Evolutionary conservation across 2,329 filamentous ascomycete genomes (phyloP), one percentile per base, ranked within the genome.

Genomic region (Calonectria multiphialidica): DNA sequence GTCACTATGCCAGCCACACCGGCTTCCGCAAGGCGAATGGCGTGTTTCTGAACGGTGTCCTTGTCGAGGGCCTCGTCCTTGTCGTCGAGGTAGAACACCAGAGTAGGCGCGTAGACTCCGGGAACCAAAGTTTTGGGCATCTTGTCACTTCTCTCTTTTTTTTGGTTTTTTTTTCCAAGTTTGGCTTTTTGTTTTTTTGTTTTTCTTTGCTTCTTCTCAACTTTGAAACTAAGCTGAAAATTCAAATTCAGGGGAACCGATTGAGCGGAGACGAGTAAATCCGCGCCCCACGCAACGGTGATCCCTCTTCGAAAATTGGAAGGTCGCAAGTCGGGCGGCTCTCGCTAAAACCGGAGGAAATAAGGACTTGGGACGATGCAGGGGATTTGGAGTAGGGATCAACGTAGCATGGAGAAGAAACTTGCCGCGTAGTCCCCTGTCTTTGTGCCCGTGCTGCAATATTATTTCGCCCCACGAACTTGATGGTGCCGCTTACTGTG

Each of bases 1-100:
- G 93, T 93, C 50, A 97, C 94, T 35, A 98, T 89, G 44, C 95
- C 95, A 53, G 92, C 94, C 12, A 98, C 90, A 7, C 95, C 95
- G 70, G 91, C 93, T 81, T 91, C 88, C 45, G 93, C 93, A 50
- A 98, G 91, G 49, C 94, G 93, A 76, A 94, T 90, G 30, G 94
- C 93, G 82, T 98, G 95, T 81, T 90, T 93, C 84, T 94, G 93
- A 85, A 97, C 94, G 71, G 90, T 90, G 15, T 88, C 82, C 65
- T 91, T 86, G 77, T 94, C 92, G 70, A 93, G 86, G 23, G 92
- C 89, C 83, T 93, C 91, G 53, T 90, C 93, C 59, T 61, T 73
- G 23, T 45, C 55, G 50, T 88, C 84, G 12, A 88, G 87, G 84
- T 93, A 93, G 83, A 93, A 93, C 75, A 91, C 93, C 87, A 93